Evolutionary conservation across 116 monocot species (phyloP), one percentile per base, ranked within the genome.

Genomic region (Dioscorea cayenensis): DNA sequence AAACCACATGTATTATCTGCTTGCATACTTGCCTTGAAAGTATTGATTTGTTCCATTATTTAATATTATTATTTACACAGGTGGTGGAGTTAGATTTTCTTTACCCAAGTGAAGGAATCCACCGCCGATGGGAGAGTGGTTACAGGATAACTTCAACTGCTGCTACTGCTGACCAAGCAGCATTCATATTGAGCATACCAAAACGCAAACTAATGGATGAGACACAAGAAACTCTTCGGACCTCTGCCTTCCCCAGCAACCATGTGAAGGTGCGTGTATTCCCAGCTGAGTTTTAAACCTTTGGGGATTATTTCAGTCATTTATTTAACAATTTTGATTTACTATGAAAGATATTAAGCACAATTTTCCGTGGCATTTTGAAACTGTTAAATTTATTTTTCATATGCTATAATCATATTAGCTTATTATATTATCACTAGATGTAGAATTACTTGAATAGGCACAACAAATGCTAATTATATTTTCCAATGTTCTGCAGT

Each of bases 31-130:
- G 12, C 8, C 43, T 6, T 43, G 43, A 43, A 43, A 55, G 19
- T 19, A 55, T 55, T 55, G 13, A 55, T 16, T 55, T n/a, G n/a
- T 55, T 16, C n/a, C 5, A 16, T 16, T 12, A 55, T 16, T 55
- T n/a, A 55, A 16, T 10, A 22, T 62, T 65, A 36, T 51, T 68
- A 37, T n/a, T 37, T 28, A 60, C 76, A 75, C 63, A 97, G 97
- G 94, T 99, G 61, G 97, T 93, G 51, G 97, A 99, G 70, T 70
- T 99, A 35, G 97, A 99, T 84, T 99, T 99, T 74, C 88, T 99
- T 65, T 99, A 99, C 48, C 97, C 97, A 68, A 99, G 97, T 55
- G 97, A 99, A 77, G 97, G 97, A 63, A 91, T 99, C 59, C 97
- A 99, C 79, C 68, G 88, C 58, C 74, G 97, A 66, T 93, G 94